Evolutionary conservation across 495 filamentous ascomycete species (phyloP).

Genomic region (Penicillium atrosanguineum): DNA sequence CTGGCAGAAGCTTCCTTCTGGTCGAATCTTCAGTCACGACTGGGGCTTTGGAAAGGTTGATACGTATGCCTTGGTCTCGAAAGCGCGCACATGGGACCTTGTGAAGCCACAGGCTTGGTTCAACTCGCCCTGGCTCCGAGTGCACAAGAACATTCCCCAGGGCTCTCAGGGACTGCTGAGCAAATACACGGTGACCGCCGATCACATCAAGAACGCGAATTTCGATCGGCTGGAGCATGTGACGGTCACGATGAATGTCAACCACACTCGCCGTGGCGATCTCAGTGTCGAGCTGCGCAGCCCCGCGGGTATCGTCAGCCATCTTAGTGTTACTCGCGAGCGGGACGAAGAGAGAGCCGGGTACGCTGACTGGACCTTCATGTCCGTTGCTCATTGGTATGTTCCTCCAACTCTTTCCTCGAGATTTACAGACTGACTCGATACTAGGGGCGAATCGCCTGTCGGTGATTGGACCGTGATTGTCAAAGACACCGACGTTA

Average conservation of each 20-base stretch:
- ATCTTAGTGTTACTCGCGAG: constrained; percentile 71
- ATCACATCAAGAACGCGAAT: constrained; percentile 78
- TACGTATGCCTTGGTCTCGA: constrained; percentile 79
- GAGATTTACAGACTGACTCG: constrained; percentile 7
- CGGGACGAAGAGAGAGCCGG: constrained; percentile 62
- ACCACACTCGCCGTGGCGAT: constrained; percentile 83
- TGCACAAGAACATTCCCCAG: constrained; percentile 82
- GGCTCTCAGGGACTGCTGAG: constrained; percentile 78
- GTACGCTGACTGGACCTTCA: constrained; percentile 98
- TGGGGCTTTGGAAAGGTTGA: constrained; percentile 96
- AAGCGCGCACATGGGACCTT: constrained; percentile 76
- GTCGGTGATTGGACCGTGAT: constrained; percentile 87
- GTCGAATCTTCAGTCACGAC: constrained; percentile 85
- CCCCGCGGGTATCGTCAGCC: constrained; percentile 75
- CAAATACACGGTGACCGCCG: constrained; percentile 69
- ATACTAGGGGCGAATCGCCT: constrained; percentile 78
- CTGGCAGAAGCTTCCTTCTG: constrained; percentile 77
- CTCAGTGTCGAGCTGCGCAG: constrained; percentile 89
- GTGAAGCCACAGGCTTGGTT: constrained; percentile 99
- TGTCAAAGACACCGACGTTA: constrained; percentile 81
- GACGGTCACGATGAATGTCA: constrained; percentile 94
- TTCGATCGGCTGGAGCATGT: constrained; percentile 86
- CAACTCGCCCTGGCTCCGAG: constrained; percentile 87
- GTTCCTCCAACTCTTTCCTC: constrained; percentile 19
- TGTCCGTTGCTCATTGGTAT: constrained; percentile 95